These are phyloP conservation scores for Posidonia oceanica DNA, from an alignment of 116 monocot species.

Conservation along the genomic window DNA sequence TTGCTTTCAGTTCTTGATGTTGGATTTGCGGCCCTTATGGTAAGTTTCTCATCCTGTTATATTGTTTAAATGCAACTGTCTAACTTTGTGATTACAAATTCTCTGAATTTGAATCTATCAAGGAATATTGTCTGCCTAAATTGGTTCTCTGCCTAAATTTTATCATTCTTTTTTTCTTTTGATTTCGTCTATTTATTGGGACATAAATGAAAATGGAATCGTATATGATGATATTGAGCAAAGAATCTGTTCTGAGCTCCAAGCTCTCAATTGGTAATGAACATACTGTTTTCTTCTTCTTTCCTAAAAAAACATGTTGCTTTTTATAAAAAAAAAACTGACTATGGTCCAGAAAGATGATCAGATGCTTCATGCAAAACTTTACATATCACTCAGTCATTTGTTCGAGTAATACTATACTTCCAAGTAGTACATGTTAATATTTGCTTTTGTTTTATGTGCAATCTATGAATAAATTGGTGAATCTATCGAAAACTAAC, in stretches of 20 bases:
- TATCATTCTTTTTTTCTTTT: neutral
- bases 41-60: constrained; percentile 13
- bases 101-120: neutral
- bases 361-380: too few relatives aligned
- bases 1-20: constrained; percentile 87
- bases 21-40: constrained; percentile 90
- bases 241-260: too few relatives aligned
- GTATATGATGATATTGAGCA: too few relatives aligned
- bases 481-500: neutral
- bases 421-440: neutral
- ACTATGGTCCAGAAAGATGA: too few relatives aligned
- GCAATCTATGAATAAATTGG: neutral
- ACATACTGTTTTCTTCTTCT: too few relatives aligned
- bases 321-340: too few relatives aligned
- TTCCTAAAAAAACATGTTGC: too few relatives aligned
- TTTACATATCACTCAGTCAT: too few relatives aligned
- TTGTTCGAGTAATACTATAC: neutral
- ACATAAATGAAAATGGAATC: too few relatives aligned
- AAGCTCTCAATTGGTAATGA: too few relatives aligned
- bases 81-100: neutral
- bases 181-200: neutral
- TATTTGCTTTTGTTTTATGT: neutral
- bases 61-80: neutral
- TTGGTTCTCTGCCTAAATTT: too few relatives aligned
- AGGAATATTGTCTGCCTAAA: neutral